Percentiles rank a stretch among this genome's conserved stretches.
Conservation (phyloP, 306 rosid species). For the Quercus aquifolioides region DNA sequence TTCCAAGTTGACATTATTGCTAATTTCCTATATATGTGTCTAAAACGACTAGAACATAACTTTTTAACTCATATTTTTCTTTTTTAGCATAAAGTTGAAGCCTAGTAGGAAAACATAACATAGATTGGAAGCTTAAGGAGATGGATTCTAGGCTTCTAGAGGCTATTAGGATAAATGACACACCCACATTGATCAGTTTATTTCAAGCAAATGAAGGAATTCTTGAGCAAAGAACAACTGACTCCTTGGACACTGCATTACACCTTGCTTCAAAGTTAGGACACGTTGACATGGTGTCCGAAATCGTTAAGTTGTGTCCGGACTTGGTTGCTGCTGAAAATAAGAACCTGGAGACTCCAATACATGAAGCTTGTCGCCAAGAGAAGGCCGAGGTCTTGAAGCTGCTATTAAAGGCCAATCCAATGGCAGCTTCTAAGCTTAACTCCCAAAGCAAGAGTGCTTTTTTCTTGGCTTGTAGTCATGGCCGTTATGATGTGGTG, state of each 20-base stretch:
- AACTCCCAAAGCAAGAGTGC: constrained; percentile 35
- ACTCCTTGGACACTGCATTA: constrained; percentile 45
- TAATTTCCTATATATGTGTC: neutral
- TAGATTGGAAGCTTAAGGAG: neutral
- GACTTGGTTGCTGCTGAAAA: constrained; percentile 58
- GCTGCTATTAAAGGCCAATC: constrained; percentile 46
- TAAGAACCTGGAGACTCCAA: constrained; percentile 50
- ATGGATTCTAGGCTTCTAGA: constrained; percentile 52
- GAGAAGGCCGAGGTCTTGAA: constrained; percentile 34
- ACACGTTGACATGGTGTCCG: constrained; percentile 39
- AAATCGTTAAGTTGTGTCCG: constrained; percentile 45
- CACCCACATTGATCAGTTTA: constrained; percentile 27
- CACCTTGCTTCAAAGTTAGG: constrained; percentile 65
- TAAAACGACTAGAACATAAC: neutral
- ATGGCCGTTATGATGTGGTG: constrained; percentile 57
- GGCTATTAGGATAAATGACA: constrained; percentile 39
- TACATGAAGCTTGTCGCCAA: constrained; percentile 55
- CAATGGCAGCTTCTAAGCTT: constrained; percentile 40
- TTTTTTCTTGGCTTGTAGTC: constrained; percentile 45
- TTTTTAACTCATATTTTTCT: neutral
- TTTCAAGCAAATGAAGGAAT: constrained; percentile 37
- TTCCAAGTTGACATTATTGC: neutral
- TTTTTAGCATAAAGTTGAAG: neutral
- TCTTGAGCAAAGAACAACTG: constrained; percentile 43
- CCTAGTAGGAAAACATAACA: neutral